These are phyloP conservation scores for Neofusicoccum ribis DNA, from an alignment of 2,329 filamentous ascomycete species.

Conservation along the genomic window DNA sequence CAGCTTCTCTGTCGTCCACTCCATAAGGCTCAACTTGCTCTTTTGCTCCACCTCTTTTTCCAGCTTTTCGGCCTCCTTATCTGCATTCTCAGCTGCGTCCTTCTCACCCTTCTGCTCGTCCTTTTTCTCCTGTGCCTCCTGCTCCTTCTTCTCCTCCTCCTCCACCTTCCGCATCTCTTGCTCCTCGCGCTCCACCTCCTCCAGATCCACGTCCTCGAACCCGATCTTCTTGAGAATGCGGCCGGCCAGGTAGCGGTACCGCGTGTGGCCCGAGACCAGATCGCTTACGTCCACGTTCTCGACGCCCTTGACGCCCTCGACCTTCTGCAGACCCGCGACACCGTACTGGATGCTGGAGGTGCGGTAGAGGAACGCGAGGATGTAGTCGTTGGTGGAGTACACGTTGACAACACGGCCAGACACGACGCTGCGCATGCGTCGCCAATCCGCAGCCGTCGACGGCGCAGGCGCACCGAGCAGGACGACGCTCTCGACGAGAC, in stretches of 20 bases:
- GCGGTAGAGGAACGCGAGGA: slow-evolving; percentile 84
- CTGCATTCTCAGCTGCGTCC: background rate
- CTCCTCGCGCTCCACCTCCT: slow-evolving; percentile 50
- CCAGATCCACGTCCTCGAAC: slow-evolving; percentile 53
- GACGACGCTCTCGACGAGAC: slow-evolving; percentile 79
- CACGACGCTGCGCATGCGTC: slow-evolving; percentile 73
- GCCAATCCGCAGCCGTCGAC: slow-evolving; percentile 71
- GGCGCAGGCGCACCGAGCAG: slow-evolving; percentile 80
- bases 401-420: slow-evolving; percentile 84
- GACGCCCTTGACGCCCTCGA: slow-evolving; percentile 68
- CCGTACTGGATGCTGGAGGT: slow-evolving; percentile 80
- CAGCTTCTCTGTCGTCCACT: slow-evolving; percentile 17
- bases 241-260: slow-evolving; percentile 53
- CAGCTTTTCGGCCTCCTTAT: slow-evolving; percentile 11
- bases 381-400: slow-evolving; percentile 82
- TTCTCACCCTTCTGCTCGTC: slow-evolving; percentile 40
- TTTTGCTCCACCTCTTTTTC: slow-evolving; percentile 16
- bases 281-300: slow-evolving; percentile 58
- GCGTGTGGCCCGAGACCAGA: slow-evolving; percentile 51
- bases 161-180: slow-evolving; percentile 35
- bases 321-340: slow-evolving; percentile 77
- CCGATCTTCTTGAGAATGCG: slow-evolving; percentile 53
- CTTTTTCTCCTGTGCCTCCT: slow-evolving; percentile 39
- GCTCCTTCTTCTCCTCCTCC: slow-evolving; percentile 47
- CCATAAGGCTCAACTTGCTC: slow-evolving; percentile 6